phyloP scores from a whole-genome alignment of 805 yeast genomes.

The Ogataea trehalophila region DNA sequence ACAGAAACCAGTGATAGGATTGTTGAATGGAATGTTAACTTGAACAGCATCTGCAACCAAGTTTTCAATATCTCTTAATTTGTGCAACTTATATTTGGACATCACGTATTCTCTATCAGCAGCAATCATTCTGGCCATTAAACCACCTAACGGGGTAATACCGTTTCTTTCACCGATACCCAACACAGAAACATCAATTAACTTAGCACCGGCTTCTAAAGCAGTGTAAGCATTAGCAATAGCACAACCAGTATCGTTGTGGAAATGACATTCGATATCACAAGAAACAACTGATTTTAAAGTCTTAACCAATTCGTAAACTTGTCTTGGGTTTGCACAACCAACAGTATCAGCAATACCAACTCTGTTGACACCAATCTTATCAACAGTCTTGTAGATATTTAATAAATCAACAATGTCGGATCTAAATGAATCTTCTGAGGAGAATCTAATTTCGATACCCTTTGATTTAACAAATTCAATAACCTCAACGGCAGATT shows the following conservation, averaged over 20 bases:
- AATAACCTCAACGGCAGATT: slow-evolving; percentile 93
- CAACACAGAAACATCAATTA: slow-evolving; percentile 90
- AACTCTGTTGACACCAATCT: slow-evolving; percentile 96
- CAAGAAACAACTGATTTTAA: slow-evolving; percentile 90
- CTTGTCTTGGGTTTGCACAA: slow-evolving; percentile 98
- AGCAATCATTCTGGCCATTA: slow-evolving; percentile 99
- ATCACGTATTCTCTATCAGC: slow-evolving; percentile 96
- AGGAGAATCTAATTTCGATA: slow-evolving; percentile 92
- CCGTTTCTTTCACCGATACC: slow-evolving; percentile 99
- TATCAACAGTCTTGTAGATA: slow-evolving; percentile 93
- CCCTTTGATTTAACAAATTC: slow-evolving; percentile 96
- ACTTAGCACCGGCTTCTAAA: slow-evolving; percentile 93
- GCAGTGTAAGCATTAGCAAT: slow-evolving; percentile 98
- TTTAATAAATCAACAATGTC: slow-evolving; percentile 93
- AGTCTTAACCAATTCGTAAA: slow-evolving; percentile 92
- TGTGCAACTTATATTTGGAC: slow-evolving; percentile 91
- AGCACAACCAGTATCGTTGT: slow-evolving; percentile 98
- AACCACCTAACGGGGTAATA: slow-evolving; percentile 94
- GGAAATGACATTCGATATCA: slow-evolving; percentile 98
- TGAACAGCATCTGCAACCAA: slow-evolving; percentile 96
- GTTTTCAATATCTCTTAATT: slow-evolving; percentile 91
- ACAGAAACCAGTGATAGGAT: slow-evolving; percentile 98
- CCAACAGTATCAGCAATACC: slow-evolving; percentile 99
- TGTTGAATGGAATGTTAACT: slow-evolving; percentile 95
- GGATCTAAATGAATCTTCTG: slow-evolving; percentile 96